Evolutionary conservation across 2,329 filamentous ascomycete species (phyloP), one percentile per base, ranked within the genome.

Genomic region (Biscogniauxia sp.): DNA sequence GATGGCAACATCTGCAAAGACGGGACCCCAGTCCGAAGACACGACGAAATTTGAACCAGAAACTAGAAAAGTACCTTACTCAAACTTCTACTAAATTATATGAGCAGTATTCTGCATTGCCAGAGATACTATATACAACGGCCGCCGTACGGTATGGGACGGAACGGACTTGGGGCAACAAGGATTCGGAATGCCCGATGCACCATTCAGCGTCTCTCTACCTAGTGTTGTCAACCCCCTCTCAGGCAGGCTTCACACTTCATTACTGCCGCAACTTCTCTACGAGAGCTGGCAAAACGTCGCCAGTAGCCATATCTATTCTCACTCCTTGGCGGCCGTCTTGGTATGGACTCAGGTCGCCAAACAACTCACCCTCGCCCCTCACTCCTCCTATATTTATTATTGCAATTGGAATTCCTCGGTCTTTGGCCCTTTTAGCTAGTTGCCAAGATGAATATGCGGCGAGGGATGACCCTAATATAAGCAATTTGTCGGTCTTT

Each of bases 401-500:
- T 51, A 97, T 88, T 0, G 88, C 93, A 72, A 98, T 90, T 17
- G 92, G 88, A 86, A 96, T 94, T 0, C 88, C 88, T 64, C 88
- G 84, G 68, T 95, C 91, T 68, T 90, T 88, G 28, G 94, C 95
- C 61, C 88, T 81, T 78, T 93, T 94, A 1, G 90, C 92, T 58
- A 99, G 76, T 60, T 94, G 82, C 93, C 93, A 99, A 0, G 95
- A 95, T 11, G 93, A 97, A 74, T 96, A 98, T 0, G 95, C 98
- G 5, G 95, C 95, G 54, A 98, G 82, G 63, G 92, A 97, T 41
- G 92, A 97, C 3, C 93, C 95, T 17, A 98, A 75, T 8, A 98
- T 84, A 20, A 98, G 79, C 41, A 98, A 76, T 61, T 86, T 85
- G 5, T 87, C 87, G 1, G 92, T 90, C 26, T 83, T 82, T 70